Conservation (phyloP, 306 rosid genomes). For the Prunus dulcis region DNA sequence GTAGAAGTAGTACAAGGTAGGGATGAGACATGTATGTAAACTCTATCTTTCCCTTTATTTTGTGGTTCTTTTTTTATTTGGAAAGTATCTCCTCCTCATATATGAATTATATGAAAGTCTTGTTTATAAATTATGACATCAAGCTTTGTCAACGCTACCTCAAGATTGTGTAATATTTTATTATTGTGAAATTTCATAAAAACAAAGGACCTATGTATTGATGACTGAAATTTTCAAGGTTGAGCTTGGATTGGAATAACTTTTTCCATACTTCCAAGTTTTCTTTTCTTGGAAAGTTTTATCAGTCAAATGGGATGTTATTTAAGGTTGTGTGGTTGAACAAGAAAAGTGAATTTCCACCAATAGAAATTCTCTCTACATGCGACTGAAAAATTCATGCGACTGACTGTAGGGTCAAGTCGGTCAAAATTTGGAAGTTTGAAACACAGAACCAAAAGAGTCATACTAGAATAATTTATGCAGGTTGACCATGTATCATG, state of each 20-base stretch:
- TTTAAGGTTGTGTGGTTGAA: neutral
- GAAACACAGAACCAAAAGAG: too few species aligned
- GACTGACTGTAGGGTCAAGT: neutral
- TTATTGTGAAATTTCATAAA: neutral
- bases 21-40: conserved; percentile 6
- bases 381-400: neutral
- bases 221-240: neutral
- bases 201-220: neutral
- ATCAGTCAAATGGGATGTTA: neutral
- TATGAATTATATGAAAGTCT: neutral
- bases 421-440: neutral
- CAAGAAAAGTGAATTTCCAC: neutral
- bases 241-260: neutral
- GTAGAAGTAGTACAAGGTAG: neutral
- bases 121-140: neutral
- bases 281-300: neutral
- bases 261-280: neutral
- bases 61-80: neutral
- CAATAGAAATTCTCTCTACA: neutral
- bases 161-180: neutral
- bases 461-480: too few species aligned
- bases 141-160: neutral
- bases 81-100: neutral
- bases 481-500: too few species aligned
- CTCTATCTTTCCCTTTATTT: neutral